Conservation (phyloP, 2,329 filamentous ascomycete species). For the Raffaelea deltoideospora region DNA sequence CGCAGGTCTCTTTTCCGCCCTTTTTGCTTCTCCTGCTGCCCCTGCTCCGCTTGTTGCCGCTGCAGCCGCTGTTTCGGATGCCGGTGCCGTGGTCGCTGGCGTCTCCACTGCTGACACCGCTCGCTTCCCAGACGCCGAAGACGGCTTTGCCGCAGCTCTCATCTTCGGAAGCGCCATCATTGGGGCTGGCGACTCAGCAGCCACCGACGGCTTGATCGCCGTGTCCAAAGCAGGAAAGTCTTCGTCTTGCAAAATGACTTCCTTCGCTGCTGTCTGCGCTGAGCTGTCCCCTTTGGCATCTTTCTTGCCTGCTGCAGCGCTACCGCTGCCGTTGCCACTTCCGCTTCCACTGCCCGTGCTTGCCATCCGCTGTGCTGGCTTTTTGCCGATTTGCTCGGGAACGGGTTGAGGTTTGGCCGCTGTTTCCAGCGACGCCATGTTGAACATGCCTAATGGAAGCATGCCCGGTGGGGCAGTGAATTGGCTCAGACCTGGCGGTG, state of each 20-base stretch:
- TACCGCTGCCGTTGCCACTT: conserved; percentile 5
- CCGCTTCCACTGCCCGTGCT: too few species aligned
- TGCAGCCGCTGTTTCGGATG: background rate
- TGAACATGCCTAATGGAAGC: too few species aligned
- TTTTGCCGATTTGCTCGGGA: too few species aligned
- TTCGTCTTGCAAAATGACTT: conserved; percentile 36
- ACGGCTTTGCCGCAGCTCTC: conserved; percentile 13
- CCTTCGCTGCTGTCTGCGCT: conserved; percentile 3
- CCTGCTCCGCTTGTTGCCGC: background rate
- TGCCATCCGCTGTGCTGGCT: too few species aligned
- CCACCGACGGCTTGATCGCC: conserved; percentile 23
- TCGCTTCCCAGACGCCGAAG: conserved; percentile 18
- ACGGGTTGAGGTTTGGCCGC: background rate
- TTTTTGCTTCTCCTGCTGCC: conserved; percentile 2
- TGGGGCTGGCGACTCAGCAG: conserved; percentile 14
- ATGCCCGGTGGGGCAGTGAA: too few species aligned
- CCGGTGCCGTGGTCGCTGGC: background rate
- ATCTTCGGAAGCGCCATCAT: conserved; percentile 12
- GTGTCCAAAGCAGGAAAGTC: conserved; percentile 47
- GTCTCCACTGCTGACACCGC: conserved; percentile 16
- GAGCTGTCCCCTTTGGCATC: background rate
- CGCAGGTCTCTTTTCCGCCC: conserved; percentile 23
- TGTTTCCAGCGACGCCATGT: too few species aligned
- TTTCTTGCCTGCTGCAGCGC: background rate
- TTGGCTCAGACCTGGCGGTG: too few species aligned